Evolutionary conservation across 495 filamentous ascomycete species (phyloP).

Genomic region (Daldinia caldariorum): DNA sequence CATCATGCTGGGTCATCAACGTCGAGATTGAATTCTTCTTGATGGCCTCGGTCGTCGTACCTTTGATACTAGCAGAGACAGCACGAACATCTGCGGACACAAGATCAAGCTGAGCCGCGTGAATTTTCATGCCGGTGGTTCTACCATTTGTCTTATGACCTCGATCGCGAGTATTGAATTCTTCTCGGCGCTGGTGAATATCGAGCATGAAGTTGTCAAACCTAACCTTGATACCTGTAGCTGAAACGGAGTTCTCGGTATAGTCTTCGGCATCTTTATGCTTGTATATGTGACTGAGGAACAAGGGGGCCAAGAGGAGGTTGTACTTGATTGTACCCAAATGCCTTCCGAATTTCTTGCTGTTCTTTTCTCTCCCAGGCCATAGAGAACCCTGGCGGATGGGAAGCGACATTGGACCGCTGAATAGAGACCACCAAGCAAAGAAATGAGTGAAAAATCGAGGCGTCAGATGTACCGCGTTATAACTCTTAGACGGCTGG

Average conservation of each 20-base stretch:
- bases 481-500: constrained; percentile 86
- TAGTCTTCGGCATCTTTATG: constrained; percentile 95
- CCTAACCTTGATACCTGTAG: constrained; percentile 92
- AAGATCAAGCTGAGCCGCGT: constrained; percentile 90
- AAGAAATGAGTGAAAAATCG: constrained; percentile 99
- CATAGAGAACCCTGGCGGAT: constrained; percentile 91
- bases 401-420: constrained; percentile 92
- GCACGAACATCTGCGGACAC: constrained; percentile 93
- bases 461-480: constrained; percentile 90
- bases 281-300: constrained; percentile 96
- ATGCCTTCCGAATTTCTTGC: constrained; percentile 97
- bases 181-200: constrained; percentile 91
- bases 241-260: constrained; percentile 80
- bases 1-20: constrained; percentile 60
- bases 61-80: constrained; percentile 87
- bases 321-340: constrained; percentile 98
- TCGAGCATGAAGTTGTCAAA: constrained; percentile 97
- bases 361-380: constrained; percentile 92
- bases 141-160: constrained; percentile 75
- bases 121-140: constrained; percentile 94
- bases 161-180: constrained; percentile 81
- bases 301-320: constrained; percentile 88
- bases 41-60: constrained; percentile 77
- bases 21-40: constrained; percentile 66
- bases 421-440: constrained; percentile 97